Conservation (phyloP, 257 asterid genomes). For the Capsicum chinense region DNA sequence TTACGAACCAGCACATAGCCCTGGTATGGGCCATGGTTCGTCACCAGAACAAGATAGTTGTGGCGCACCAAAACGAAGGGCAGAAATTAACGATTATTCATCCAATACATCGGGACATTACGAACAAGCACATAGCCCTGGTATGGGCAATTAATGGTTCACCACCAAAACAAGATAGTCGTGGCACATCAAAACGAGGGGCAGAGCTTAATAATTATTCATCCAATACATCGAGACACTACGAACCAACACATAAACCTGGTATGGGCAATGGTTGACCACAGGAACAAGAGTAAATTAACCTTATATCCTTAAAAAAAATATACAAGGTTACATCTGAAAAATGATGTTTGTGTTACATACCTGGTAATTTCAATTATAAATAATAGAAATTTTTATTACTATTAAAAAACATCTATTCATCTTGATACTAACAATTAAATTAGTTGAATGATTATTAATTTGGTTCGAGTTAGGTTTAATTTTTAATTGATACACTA, state of each 20-base stretch:
- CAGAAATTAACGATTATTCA: no score
- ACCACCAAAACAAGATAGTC: no score
- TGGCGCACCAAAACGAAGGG: no score
- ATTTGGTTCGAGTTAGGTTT: neutral
- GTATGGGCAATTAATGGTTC: no score
- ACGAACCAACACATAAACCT: neutral
- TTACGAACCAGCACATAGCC: no score
- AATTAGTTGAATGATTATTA: neutral
- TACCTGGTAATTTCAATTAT: neutral
- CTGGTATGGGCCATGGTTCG: no score
- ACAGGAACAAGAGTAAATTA: neutral
- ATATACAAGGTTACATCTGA: neutral
- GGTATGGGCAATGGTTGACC: no score
- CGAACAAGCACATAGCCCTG: no score
- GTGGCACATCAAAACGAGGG: neutral
- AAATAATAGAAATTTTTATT: neutral
- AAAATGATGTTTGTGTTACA: neutral
- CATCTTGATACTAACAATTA: neutral
- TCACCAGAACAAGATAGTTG: no score
- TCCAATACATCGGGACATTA: no score
- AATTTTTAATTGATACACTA: neutral
- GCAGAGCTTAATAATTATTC: no score
- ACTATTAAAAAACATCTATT: neutral
- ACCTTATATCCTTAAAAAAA: neutral
- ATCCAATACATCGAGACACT: no score